phyloP scores from a whole-genome alignment of 352 stramenopile species.

The Phytopythium chamaehyphon region DNA sequence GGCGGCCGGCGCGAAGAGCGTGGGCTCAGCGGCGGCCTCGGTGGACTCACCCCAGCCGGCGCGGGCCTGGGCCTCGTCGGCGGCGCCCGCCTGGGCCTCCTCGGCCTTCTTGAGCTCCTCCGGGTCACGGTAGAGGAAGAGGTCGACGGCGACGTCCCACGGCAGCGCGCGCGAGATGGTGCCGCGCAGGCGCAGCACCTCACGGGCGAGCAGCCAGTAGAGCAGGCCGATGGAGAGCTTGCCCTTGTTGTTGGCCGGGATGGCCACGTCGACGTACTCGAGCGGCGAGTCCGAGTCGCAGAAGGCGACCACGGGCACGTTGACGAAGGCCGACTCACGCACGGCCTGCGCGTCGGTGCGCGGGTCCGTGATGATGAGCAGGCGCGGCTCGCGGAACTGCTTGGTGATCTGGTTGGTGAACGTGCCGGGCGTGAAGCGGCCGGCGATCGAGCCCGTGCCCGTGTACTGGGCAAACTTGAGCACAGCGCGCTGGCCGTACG shows the following conservation, averaged over 20 bases:
- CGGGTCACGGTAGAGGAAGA: conserved; percentile 99
- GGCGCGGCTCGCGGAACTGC: conserved; percentile 99
- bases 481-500: conserved; percentile 99
- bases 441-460: conserved; percentile 95
- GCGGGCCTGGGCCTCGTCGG: conserved; percentile 60
- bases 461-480: conserved; percentile 99
- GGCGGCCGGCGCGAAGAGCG: conserved; percentile 49
- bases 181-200: conserved; percentile 97
- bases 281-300: conserved; percentile 99
- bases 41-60: conserved; percentile 70
- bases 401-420: conserved; percentile 99
- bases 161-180: conserved; percentile 92
- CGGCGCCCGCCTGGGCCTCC: conserved; percentile 91
- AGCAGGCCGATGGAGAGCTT: conserved; percentile 99
- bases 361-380: conserved; percentile 99
- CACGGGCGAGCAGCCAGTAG: conserved; percentile 99
- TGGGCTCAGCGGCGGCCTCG: conserved; percentile 47
- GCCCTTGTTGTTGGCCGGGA: conserved; percentile 99
- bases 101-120: conserved; percentile 99
- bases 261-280: conserved; percentile 99
- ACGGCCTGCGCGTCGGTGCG: conserved; percentile 97
- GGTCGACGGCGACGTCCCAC: conserved; percentile 99
- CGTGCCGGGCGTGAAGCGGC: conserved; percentile 99
- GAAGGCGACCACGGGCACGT: conserved; percentile 99
- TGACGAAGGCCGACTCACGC: conserved; percentile 98